Evolutionary conservation across 805 yeast genomes (phyloP).

Genomic region (Brettanomyces anomalus): DNA sequence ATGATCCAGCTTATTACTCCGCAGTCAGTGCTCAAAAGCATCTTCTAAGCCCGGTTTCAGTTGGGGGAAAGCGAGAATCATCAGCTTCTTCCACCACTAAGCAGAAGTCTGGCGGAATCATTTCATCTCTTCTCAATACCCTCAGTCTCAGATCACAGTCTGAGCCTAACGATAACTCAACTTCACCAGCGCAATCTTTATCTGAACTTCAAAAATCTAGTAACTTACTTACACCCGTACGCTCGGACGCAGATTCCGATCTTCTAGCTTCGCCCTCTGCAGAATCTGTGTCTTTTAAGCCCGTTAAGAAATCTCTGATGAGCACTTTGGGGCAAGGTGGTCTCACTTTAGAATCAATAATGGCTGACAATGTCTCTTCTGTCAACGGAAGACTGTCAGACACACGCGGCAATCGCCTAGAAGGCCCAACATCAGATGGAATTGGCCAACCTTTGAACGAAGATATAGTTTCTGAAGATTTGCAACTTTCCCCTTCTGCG

Average conservation of each 20-base stretch:
- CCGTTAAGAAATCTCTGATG: constrained; percentile 37
- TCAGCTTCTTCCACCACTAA: no score
- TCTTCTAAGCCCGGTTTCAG: no score
- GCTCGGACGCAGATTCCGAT: background rate
- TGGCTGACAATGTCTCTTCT: no score
- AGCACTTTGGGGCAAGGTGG: constrained; percentile 43
- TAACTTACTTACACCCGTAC: no score
- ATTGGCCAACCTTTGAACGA: background rate
- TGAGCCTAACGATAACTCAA: constrained; percentile 1
- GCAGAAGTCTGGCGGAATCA: constrained; percentile 9
- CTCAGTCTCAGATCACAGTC: constrained; percentile 19
- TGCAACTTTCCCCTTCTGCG: no score
- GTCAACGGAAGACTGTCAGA: no score
- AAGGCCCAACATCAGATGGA: background rate
- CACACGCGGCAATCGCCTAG: background rate
- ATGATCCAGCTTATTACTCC: no score
- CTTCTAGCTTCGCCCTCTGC: constrained; percentile 1
- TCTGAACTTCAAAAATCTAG: no score
- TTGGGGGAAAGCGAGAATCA: no score
- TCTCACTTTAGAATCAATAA: constrained; percentile 28
- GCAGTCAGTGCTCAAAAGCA: no score
- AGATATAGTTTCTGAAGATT: no score
- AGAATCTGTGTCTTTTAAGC: constrained; percentile 33
- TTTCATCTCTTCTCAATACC: constrained; percentile 21
- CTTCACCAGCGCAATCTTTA: background rate